Base-by-base conservation (phyloP, 768 basidiomycete genomes). In the Macrolepiota dolichaula region DNA sequence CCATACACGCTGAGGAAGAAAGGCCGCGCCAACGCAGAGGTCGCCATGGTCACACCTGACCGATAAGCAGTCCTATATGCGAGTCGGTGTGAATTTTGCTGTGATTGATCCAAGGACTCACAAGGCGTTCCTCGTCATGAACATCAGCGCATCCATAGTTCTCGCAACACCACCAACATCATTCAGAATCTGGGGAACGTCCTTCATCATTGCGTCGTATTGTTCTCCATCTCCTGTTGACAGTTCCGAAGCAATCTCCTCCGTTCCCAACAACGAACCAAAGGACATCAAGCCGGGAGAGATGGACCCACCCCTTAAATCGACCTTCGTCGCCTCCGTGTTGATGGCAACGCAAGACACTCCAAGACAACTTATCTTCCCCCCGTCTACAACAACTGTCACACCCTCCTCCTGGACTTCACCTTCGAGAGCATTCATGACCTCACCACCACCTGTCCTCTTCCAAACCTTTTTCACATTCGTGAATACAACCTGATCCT, bases 81-180 rank as follows among this genome's bases (percentile, higher is more conserved):
- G 32, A 57, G 57, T 64, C 38, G 65, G 46, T 17, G 25, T 52
- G 44, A 50, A 7, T 22, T 37, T 22, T 13, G 47, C 59, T 19
- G 49, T 24, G 24, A 53, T 49, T 40, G 37, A 51, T 64, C 19
- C 6, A 13, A 22, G 10, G 25, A 76, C 89, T 74, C 69, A 91
- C 91, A 92, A 70, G 36, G 88, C 85, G 71, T 91, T 82, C 63
- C 89, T 80, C 2, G 88, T 89, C 4, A 81, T 81, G 66, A 93
- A 93, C 66, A 83, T 77, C 25, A 91, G 76, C 1, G 86, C 88
- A 69, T 94, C 92, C 47, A 82, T 81, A 7, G 88, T 91, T 53
- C 84, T 79, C 12, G 85, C 74, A 7, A 90, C 64, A 15, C 81
- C 87, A 3, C 86, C 76, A 2, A 79, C 69, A 65, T 79, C 76